Conservation (phyloP, 2,329 filamentous ascomycete genomes). For the Fusarium falciforme region DNA sequence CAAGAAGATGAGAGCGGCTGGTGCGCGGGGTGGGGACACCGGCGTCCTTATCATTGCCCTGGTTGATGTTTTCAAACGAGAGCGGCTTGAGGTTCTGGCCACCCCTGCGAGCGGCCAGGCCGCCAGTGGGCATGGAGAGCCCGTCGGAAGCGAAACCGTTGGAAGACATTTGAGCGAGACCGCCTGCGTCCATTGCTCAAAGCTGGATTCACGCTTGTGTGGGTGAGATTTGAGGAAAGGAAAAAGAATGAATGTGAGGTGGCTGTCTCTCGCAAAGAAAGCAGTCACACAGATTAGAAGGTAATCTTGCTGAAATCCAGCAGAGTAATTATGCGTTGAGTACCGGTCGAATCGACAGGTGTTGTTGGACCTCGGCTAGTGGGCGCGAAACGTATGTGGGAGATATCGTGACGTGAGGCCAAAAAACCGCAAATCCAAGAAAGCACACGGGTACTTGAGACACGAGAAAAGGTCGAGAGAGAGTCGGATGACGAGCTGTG, state of each 20-base stretch:
- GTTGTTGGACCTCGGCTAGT: conserved; percentile 26
- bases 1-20: conserved; percentile 93
- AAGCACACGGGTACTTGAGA: conserved; percentile 28
- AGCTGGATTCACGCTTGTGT: conserved; percentile 29
- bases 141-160: conserved; percentile 79
- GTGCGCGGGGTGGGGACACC: conserved; percentile 86
- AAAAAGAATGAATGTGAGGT: conserved; percentile 37
- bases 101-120: conserved; percentile 86
- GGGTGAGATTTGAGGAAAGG: conserved; percentile 20
- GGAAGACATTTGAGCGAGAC: conserved; percentile 99
- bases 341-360: conserved; percentile 39
- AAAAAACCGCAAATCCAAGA: conserved; percentile 44
- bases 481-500: conserved; percentile 31
- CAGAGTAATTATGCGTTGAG: conserved; percentile 39
- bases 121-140: conserved; percentile 80
- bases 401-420: conserved; percentile 28
- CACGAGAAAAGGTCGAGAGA: conserved; percentile 24
- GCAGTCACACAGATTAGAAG: conserved; percentile 39
- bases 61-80: conserved; percentile 78
- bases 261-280: conserved; percentile 32
- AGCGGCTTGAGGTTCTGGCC: conserved; percentile 91
- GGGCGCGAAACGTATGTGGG: conserved; percentile 32
- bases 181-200: conserved; percentile 89
- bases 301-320: conserved; percentile 32
- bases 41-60: conserved; percentile 73